Base-by-base conservation (phyloP, 1,284 basidiomycete genomes). In the Tilletia indica region DNA sequence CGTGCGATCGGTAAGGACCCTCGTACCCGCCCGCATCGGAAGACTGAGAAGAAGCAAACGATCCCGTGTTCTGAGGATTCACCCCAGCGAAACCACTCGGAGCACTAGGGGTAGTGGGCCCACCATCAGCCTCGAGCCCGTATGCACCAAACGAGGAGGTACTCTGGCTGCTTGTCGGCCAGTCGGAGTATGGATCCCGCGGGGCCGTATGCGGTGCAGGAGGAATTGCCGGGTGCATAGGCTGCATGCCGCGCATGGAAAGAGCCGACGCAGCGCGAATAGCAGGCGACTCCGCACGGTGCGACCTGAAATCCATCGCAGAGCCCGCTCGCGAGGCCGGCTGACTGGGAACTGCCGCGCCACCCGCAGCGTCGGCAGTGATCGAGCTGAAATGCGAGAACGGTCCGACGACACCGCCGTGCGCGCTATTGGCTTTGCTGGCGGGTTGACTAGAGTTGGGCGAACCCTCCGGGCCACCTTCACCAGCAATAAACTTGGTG, bases 341-440 rank as follows among this genome's bases (percentile, higher is more conserved):
- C 16, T 69, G 70, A 73, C 75, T 78, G 5, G 71, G 71, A 19
- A 75, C 72, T 34, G 73, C 70, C 39, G 67, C 16, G 77, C 77
- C 36, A 77, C 77, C 36, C 83, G 77, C 64, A 83, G 77, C 82
- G 14, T 89, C 87, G 0, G 93, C 94, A 0, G 96, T 93, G 77
- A 99, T 97, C 19, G 93, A 90, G 79, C 92, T 94, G 85, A 93
- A 98, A 80, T 94, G 94, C 25, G 93, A 91, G 85, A 99, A 99
- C 6, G 96, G 93, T 0, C 95, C 96, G 6, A 85, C 71, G 42
- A 45, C 42, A 14, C 42, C 42, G 74, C 72, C 76, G 88, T 36
- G 69, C 6, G 12, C 19, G 34, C 70, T 83, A 78, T 31, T 80
- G 73, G 31, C 76, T 72, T 72, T 83, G 76, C 63, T 82, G 76